phyloP scores from a whole-genome alignment of 176 grass and related monocot species.

The Otatea glauca region DNA sequence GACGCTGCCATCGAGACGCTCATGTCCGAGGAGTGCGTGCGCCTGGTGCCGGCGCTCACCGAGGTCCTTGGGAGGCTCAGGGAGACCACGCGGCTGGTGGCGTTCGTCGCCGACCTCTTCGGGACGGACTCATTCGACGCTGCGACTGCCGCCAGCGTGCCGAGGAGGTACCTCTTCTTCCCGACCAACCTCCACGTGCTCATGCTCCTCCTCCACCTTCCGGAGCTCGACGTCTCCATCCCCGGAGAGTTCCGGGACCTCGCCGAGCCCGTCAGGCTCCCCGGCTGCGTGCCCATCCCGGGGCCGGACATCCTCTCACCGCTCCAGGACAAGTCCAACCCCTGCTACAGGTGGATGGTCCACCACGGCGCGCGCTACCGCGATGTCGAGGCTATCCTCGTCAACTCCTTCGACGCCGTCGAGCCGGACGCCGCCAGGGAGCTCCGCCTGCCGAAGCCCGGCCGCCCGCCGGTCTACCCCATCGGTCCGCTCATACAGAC shows the following conservation, averaged over 20 bases:
- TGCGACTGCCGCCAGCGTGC: conserved; percentile 37
- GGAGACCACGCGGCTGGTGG: conserved; percentile 18
- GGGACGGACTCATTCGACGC: conserved; percentile 47
- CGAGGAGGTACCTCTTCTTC: conserved; percentile 52
- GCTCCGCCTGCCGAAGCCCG: conserved; percentile 29
- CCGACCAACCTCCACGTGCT: conserved; percentile 60
- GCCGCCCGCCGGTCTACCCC: conserved; percentile 33
- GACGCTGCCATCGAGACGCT: conserved; percentile 50
- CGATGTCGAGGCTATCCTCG: conserved; percentile 57
- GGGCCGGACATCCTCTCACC: conserved; percentile 50
- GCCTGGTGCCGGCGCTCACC: neutral
- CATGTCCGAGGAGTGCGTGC: conserved; percentile 43
- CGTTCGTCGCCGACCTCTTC: conserved; percentile 66
- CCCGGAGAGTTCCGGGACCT: conserved; percentile 55
- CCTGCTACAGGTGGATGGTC: conserved; percentile 61
- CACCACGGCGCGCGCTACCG: conserved; percentile 51
- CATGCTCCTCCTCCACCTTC: conserved; percentile 58
- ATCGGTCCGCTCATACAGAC: conserved; percentile 54
- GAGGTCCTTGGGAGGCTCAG: neutral
- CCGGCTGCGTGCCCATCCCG: conserved; percentile 63
- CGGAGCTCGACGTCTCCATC: conserved; percentile 35
- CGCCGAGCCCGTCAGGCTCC: conserved; percentile 53
- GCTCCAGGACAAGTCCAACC: conserved; percentile 53
- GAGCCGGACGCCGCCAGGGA: conserved; percentile 40
- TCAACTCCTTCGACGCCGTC: conserved; percentile 71